phyloP scores from a whole-genome alignment of 306 rosid genomes.

The Corylus avellana region DNA sequence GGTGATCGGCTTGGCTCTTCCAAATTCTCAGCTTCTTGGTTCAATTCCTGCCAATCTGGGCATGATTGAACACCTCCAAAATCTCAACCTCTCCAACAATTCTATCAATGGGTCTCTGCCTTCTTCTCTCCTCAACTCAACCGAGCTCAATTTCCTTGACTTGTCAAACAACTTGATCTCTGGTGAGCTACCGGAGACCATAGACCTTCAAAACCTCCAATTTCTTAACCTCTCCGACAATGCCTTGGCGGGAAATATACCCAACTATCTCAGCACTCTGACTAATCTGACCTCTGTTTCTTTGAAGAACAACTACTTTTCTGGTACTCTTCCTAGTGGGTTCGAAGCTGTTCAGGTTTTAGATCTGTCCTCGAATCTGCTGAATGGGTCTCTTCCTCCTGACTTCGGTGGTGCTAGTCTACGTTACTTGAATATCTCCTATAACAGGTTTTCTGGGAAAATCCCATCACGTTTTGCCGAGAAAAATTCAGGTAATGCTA shows the following conservation, averaged over 20 bases:
- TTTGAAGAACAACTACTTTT: constrained; percentile 64
- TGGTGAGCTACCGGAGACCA: constrained; percentile 53
- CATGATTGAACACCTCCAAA: constrained; percentile 55
- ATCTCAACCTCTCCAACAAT: constrained; percentile 79
- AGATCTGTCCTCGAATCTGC: constrained; percentile 80
- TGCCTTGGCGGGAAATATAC: constrained; percentile 69
- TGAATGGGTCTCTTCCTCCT: constrained; percentile 67
- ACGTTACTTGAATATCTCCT: constrained; percentile 60
- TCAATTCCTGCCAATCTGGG: constrained; percentile 77
- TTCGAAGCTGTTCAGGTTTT: constrained; percentile 42
- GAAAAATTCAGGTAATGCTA: constrained; percentile 53
- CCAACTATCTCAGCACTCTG: constrained; percentile 45
- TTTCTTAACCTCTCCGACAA: constrained; percentile 80
- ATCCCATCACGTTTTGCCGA: constrained; percentile 53
- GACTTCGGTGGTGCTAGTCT: constrained; percentile 59
- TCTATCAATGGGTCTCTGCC: constrained; percentile 84
- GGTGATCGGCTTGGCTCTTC: constrained; percentile 56
- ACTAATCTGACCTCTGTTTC: constrained; percentile 44
- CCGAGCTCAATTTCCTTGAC: constrained; percentile 54
- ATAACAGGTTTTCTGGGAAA: constrained; percentile 64
- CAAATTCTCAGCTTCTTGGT: constrained; percentile 62
- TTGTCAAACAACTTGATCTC: constrained; percentile 59
- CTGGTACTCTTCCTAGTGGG: constrained; percentile 53
- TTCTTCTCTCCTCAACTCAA: constrained; percentile 46
- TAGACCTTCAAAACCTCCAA: constrained; percentile 40